Evolutionary conservation across 306 rosid genomes (phyloP).

Genomic region (Clitoria ternatea): DNA sequence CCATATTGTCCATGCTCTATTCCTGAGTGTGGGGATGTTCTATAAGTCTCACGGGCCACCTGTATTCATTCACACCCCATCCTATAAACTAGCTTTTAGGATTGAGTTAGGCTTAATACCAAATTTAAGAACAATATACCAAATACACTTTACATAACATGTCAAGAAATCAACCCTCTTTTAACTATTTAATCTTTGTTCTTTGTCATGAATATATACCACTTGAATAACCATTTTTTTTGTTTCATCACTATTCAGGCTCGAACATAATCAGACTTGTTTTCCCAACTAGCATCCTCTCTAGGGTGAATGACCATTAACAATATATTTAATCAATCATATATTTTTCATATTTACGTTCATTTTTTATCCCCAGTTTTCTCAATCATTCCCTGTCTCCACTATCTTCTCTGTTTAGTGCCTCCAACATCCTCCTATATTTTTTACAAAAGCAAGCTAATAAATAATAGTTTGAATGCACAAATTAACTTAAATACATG

Average conservation of each 20-base stretch:
- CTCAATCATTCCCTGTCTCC: constrained; percentile 13
- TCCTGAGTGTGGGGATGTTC: no score
- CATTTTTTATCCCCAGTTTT: constrained; percentile 9
- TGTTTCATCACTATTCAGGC: no score
- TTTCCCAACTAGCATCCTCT: no score
- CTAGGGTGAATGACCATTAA: no score
- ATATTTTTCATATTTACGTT: neutral
- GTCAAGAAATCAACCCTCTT: neutral
- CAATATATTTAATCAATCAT: neutral
- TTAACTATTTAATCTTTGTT: neutral
- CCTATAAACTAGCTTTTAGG: no score
- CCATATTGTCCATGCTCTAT: no score
- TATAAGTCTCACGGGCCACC: no score
- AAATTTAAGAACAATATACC: no score
- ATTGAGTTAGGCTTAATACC: no score
- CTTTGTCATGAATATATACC: neutral
- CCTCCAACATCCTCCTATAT: neutral
- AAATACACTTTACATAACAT: neutral
- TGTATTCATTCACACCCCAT: no score
- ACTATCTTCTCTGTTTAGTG: constrained; percentile 11
- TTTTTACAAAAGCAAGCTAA: constrained; percentile 6
- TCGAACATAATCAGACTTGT: no score
- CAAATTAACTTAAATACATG: neutral
- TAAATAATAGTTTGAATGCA: neutral
- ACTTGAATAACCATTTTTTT: no score